phyloP scores from a whole-genome alignment of 2,329 filamentous ascomycete genomes.

The Fusarium foetens region DNA sequence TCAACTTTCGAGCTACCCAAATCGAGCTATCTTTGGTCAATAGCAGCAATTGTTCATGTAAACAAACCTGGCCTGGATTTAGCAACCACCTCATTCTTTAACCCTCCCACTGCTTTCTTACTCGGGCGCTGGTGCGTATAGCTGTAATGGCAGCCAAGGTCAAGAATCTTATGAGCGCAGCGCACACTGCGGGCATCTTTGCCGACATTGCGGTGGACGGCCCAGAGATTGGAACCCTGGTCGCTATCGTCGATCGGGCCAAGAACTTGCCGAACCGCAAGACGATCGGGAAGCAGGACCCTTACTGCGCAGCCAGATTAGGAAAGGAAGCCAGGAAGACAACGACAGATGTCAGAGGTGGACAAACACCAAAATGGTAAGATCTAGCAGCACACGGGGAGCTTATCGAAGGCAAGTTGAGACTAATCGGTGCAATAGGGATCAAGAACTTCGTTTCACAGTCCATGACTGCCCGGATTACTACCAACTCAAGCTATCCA shows the following conservation, averaged over 20 bases:
- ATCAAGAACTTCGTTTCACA: constrained; percentile 94
- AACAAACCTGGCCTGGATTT: constrained; percentile 34
- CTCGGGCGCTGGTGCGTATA: constrained; percentile 13
- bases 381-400: constrained; percentile 9
- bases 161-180: constrained; percentile 69
- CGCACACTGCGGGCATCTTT: constrained; percentile 92
- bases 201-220: constrained; percentile 94
- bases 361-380: constrained; percentile 95
- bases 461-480: constrained; percentile 98
- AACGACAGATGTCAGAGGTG: constrained; percentile 89
- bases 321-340: constrained; percentile 99
- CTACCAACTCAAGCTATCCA: constrained; percentile 91
- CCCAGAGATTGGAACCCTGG: constrained; percentile 90
- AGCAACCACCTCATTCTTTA: constrained; percentile 1
- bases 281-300: constrained; percentile 98
- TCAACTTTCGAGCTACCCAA: constrained; percentile 28
- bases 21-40: constrained; percentile 30
- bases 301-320: constrained; percentile 91
- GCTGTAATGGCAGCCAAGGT: constrained; percentile 62
- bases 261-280: constrained; percentile 98
- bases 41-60: constrained; percentile 40
- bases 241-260: constrained; percentile 90
- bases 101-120: neutral
- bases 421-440: constrained; percentile 68
- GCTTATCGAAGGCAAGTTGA: neutral